Evolutionary conservation across 2,329 filamentous ascomycete species (phyloP), one percentile per base, ranked within the genome.

Genomic region (Myriosclerotinia scirpicola): DNA sequence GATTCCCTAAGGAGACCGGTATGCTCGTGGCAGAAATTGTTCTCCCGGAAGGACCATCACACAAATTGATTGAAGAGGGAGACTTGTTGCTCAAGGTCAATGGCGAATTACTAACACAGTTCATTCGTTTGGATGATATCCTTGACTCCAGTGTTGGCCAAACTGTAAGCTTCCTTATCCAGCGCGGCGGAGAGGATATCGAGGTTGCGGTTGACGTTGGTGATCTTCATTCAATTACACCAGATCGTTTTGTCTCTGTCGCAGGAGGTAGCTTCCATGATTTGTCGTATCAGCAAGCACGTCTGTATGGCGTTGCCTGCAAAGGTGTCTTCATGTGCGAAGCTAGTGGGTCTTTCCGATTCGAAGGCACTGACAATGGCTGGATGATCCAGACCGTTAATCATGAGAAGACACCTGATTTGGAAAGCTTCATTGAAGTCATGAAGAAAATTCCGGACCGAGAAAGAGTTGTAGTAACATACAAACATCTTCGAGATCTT

Each of bases 11-110:
- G 73, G 95, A 97, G 80, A 98, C 93, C 34, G 96, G 95, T 75
- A 93, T 99, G 92, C 85, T 99, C 38, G 94, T 97, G 15, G 94
- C 93, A 26, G 96, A 99, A 80, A 96, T 97, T 68, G 88, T 98
- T 17, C 85, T 99, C 11, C 94, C 95, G 0, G 87, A 93, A 73
- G 96, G 95, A 0, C 96, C 95, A 34, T 95, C 90, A 0, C 87
- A 96, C 75, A 82, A 84, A 65, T 94, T 96, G 78, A 85, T 99
- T 36, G 90, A 97, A 77, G 95, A 99, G 78, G 95, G 95, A 55
- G 95, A 99, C 78, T 90, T 99, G 34, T 81, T 99, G 70, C 83
- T 98, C 74, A 93, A 96, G 78, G 91, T 98, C 72, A 98, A 99
- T 76, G 93, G 88, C 67, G 90, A 97, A 78, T 86, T 98, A 59